phyloP scores from a whole-genome alignment of 2,329 filamentous ascomycete species.

The Colletotrichum sojae region DNA sequence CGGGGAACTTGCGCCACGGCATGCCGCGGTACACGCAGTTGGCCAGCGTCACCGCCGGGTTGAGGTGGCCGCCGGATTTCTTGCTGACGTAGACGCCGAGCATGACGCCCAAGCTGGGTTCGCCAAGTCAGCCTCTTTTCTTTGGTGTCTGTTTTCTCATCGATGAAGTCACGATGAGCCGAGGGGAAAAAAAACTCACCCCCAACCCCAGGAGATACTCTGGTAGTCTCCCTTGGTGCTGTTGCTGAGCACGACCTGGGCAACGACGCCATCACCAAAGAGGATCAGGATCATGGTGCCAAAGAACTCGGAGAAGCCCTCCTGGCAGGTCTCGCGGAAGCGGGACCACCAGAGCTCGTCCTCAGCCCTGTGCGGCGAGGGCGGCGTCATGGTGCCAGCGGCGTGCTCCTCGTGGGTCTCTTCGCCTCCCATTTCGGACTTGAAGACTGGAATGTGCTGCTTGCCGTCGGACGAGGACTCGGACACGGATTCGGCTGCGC shows the following conservation, averaged over 20 bases:
- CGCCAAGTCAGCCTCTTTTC: constrained; percentile 13
- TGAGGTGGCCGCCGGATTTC: constrained; percentile 78
- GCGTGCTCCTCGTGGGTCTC: constrained; percentile 43
- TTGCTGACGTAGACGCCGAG: constrained; percentile 76
- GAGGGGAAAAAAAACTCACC: constrained; percentile 52
- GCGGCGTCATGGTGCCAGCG: constrained; percentile 34
- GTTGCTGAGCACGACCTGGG: constrained; percentile 74
- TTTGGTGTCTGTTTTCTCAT: neutral
- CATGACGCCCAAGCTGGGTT: constrained; percentile 73
- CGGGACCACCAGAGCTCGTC: constrained; percentile 63
- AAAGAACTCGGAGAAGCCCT: constrained; percentile 77
- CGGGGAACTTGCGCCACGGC: constrained; percentile 78
- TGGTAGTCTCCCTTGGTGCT: constrained; percentile 63
- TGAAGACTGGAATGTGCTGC: constrained; percentile 45
- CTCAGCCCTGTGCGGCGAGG: constrained; percentile 41
- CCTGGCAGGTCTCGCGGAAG: constrained; percentile 65
- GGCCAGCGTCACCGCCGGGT: constrained; percentile 78
- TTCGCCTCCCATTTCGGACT: constrained; percentile 50
- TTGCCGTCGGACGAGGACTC: constrained; percentile 52
- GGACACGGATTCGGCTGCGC: constrained; percentile 49
- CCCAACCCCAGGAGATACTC: constrained; percentile 66
- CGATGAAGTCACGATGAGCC: constrained; percentile 26
- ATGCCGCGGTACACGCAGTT: constrained; percentile 78
- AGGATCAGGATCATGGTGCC: constrained; percentile 78
- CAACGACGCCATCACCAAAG: constrained; percentile 80